These are phyloP conservation scores for Dactylellina sp. DNA, from an alignment of 2,329 filamentous ascomycete species.

Conservation along the genomic window DNA sequence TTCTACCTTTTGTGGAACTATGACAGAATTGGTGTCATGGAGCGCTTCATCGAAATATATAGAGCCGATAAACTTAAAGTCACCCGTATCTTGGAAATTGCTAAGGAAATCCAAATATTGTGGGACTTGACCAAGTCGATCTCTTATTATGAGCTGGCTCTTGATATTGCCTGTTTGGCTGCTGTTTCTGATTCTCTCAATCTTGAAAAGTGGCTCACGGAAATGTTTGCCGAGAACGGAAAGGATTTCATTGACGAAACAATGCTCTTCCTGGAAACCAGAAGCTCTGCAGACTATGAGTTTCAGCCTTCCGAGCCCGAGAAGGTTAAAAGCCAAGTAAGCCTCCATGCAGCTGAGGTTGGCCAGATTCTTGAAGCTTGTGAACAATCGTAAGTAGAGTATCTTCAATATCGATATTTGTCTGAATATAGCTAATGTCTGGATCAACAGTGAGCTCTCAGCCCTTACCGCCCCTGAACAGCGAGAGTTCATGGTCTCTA, in stretches of 20 bases:
- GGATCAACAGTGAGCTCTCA: conserved; percentile 32
- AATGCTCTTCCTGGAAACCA: conserved; percentile 69
- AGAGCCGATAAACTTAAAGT: conserved; percentile 58
- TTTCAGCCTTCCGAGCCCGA: conserved; percentile 51
- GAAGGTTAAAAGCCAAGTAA: conserved; percentile 33
- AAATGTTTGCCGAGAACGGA: conserved; percentile 60
- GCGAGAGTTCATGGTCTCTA: conserved; percentile 76
- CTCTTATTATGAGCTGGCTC: conserved; percentile 57
- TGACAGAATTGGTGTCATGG: conserved; percentile 86
- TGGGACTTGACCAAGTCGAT: conserved; percentile 59
- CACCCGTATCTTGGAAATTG: conserved; percentile 60
- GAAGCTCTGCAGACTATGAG: conserved; percentile 52
- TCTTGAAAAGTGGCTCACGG: conserved; percentile 60
- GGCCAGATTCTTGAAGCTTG: conserved; percentile 48
- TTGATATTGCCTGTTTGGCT: conserved; percentile 60
- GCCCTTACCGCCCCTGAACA: conserved; percentile 66
- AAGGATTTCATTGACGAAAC: conserved; percentile 70
- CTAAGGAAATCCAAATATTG: conserved; percentile 60
- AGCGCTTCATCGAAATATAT: conserved; percentile 75
- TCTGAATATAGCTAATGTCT: not conserved
- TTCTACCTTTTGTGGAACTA: conserved; percentile 92
- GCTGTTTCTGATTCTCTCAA: conserved; percentile 60
- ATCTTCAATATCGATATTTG: not conserved
- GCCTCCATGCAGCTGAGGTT: conserved; percentile 51
- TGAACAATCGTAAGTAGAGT: conserved; percentile 52